Base-by-base conservation (phyloP, 2,329 filamentous ascomycete species). In the Aspergillus felis region DNA sequence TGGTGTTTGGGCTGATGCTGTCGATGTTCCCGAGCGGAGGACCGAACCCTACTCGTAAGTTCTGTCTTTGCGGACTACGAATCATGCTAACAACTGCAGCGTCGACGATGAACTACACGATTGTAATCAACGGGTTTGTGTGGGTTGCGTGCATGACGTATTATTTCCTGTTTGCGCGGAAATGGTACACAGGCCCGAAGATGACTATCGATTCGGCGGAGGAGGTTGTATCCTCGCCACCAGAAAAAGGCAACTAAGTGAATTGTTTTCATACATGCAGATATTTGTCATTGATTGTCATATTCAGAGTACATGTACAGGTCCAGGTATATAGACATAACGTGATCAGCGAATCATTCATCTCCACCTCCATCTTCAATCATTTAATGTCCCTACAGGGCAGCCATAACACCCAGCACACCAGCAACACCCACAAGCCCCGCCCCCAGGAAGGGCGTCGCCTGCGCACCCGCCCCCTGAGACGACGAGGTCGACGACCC, bases 101-200 rank as follows among this genome's bases (percentile, higher is more conserved):
- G 0, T 60, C 78, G 44, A 71, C 71, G 17, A 87, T 87, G 84
- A 87, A 87, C 63, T 87, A 87, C 65, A 86, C 84, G 0, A 78
- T 86, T 2, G 84, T 86, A 1, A 83, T 87, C 58, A 86, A 86
- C 60, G 77, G 76, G 35, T 79, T 79, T 3, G 79, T 87, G 1
- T 87, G 84, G 84, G 72, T 80, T 14, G 82, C 83, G 1, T 77
- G 80, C 0, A 68, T 85, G 62, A 51, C 75, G 1, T 87, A 87
- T 68, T 87, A 86, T 64, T 79, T 78, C 61, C 63, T 84, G 12
- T 80, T 81, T 65, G 84, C 84, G 2, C 74, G 79, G 52, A 85
- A 83, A 62, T 86, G 84, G 83, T 86, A 85, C 62, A 83, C 76
- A 0, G 84, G 84, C 0, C 84, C 84, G 0, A 83, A 81, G 70